These are phyloP conservation scores for Mortierella sp. DNA, from an alignment of 371 early-diverging fungal genomes.

Conservation along the genomic window DNA sequence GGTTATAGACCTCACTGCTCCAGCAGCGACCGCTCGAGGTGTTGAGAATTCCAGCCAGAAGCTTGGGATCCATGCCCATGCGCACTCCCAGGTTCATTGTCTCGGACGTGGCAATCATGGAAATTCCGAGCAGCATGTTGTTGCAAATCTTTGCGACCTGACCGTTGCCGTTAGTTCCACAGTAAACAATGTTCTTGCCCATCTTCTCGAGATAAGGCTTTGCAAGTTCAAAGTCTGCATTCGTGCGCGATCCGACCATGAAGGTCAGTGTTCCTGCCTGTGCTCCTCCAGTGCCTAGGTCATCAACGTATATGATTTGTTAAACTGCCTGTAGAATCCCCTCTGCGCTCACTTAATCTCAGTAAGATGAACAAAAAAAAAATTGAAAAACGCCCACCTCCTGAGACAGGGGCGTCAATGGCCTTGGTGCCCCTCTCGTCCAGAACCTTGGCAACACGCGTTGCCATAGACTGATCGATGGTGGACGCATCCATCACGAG, in stretches of 20 bases:
- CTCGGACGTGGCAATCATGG: constrained; percentile 95
- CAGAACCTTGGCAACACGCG: constrained; percentile 71
- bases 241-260: constrained; percentile 91
- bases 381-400: constrained; percentile 69
- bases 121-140: constrained; percentile 94
- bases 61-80: constrained; percentile 90
- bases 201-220: constrained; percentile 79
- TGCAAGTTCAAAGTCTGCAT: constrained; percentile 70
- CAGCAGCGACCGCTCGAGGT: constrained; percentile 91
- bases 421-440: constrained; percentile 70
- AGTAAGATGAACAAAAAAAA: not conserved
- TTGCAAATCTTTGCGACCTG: constrained; percentile 97
- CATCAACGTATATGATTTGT: not conserved
- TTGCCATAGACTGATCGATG: constrained; percentile 83
- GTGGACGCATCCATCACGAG: constrained; percentile 93
- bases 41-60: constrained; percentile 90
- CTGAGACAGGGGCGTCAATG: constrained; percentile 97
- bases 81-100: constrained; percentile 90
- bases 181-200: constrained; percentile 96
- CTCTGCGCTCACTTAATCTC: not conserved
- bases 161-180: constrained; percentile 90
- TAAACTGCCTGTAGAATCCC: not conserved
- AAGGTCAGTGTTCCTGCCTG: constrained; percentile 94
- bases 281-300: constrained; percentile 86
- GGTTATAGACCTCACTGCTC: constrained; percentile 94